A percentile compares a stretch with the other conserved stretches of the same genome.
Evolutionary conservation across 441 rosid genomes (phyloP).

Genomic region (Jatropha multifida): DNA sequence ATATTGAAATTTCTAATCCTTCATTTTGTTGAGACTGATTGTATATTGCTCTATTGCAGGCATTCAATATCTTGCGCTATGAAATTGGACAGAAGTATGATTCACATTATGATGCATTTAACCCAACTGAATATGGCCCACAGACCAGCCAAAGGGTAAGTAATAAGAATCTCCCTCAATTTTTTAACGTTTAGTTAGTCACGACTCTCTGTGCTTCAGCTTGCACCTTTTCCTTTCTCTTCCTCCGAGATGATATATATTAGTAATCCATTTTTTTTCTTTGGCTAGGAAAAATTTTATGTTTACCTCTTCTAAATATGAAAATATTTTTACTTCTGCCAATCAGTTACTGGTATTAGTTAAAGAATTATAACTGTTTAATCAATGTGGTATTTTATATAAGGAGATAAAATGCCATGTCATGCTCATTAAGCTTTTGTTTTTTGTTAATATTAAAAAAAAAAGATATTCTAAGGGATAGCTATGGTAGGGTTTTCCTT

Average conservation of each 20-base stretch:
- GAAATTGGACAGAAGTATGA: slow-evolving; percentile 81
- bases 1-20: slow-evolving; percentile 25
- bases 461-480: background rate
- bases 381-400: background rate
- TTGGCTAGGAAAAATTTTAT: background rate
- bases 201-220: slow-evolving; percentile 3
- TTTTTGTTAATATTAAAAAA: no score
- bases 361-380: background rate
- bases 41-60: slow-evolving; percentile 42
- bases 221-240: background rate
- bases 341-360: background rate
- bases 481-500: background rate
- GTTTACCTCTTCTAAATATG: background rate
- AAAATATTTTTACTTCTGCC: background rate
- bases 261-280: background rate
- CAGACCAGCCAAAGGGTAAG: slow-evolving; percentile 83
- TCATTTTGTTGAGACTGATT: slow-evolving; percentile 27
- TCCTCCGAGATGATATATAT: background rate
- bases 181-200: slow-evolving; percentile 13
- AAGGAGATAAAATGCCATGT: background rate
- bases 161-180: slow-evolving; percentile 6
- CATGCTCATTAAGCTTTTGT: background rate
- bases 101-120: slow-evolving; percentile 75
- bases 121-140: slow-evolving; percentile 77
- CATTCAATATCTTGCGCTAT: slow-evolving; percentile 68